phyloP scores from a whole-genome alignment of 441 rosid species.

The Erodium moschatum region DNA sequence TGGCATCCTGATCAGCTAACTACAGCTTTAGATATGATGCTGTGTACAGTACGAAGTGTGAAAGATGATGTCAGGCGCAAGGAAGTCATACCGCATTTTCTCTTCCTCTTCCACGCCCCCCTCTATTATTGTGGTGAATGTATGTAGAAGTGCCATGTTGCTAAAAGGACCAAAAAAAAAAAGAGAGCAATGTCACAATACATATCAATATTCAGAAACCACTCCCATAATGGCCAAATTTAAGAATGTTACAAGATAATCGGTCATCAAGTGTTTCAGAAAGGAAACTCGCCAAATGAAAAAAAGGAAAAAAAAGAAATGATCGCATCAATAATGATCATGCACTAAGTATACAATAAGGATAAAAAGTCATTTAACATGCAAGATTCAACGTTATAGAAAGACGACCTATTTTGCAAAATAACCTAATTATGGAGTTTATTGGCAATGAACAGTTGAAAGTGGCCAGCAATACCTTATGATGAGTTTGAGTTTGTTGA shows the following conservation, averaged over 20 bases:
- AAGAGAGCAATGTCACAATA: background rate
- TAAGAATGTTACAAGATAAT: background rate
- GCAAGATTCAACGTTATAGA: background rate
- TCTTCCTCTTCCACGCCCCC: constrained; percentile 7
- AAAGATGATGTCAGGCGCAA: background rate
- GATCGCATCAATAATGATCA: no score
- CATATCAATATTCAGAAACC: background rate
- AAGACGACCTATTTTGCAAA: background rate
- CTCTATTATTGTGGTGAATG: constrained; percentile 3
- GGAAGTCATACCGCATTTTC: constrained; percentile 12
- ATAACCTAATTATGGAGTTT: background rate
- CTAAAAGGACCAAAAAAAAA: constrained; percentile 5
- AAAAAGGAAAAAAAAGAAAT: no score
- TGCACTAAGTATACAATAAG: no score
- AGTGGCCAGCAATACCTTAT: constrained; percentile 12
- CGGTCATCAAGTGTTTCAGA: background rate
- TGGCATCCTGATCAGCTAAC: background rate
- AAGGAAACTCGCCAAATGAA: no score
- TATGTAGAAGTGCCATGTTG: background rate
- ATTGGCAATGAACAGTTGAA: background rate
- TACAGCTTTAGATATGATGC: background rate
- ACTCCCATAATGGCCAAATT: background rate
- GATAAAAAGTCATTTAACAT: background rate
- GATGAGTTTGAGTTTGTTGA: background rate
- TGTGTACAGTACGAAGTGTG: background rate